These are phyloP conservation scores for Lippia alba DNA, from an alignment of 305 asterid species.

Conservation along the genomic window DNA sequence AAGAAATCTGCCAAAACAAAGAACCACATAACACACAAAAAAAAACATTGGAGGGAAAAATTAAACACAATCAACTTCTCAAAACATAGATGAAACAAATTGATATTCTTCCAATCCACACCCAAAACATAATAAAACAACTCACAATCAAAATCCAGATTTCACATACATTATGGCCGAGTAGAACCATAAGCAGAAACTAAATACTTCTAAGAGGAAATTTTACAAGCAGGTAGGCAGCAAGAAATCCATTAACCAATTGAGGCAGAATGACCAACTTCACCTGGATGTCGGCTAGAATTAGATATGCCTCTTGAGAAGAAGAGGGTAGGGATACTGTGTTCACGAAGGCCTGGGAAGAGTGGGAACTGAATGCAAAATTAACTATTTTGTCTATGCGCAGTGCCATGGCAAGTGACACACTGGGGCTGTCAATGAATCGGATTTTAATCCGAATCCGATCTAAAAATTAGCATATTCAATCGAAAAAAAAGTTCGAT, in stretches of 20 bases:
- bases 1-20: too few species aligned
- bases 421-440: too few species aligned
- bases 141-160: background rate
- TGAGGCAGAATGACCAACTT: background rate
- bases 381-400: slow-evolving; percentile 36
- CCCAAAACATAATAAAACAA: background rate
- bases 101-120: background rate
- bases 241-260: background rate
- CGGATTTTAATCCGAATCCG: too few species aligned
- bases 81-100: background rate
- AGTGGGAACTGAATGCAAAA: slow-evolving; percentile 10
- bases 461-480: too few species aligned
- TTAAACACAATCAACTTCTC: slow-evolving; percentile 4
- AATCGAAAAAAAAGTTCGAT: too few species aligned
- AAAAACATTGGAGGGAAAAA: background rate
- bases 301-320: slow-evolving; percentile 30
- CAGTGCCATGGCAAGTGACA: too few species aligned
- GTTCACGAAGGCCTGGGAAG: slow-evolving; percentile 15
- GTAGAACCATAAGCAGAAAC: background rate
- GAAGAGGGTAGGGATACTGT: slow-evolving; percentile 9
- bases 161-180: background rate
- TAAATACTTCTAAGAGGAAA: slow-evolving; percentile 12
- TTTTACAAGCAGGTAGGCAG: slow-evolving; percentile 24
- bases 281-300: slow-evolving; percentile 35
- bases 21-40: background rate